Evolutionary conservation across 129 eudicot species (phyloP).

Genomic region (Flaveria bidentis): DNA sequence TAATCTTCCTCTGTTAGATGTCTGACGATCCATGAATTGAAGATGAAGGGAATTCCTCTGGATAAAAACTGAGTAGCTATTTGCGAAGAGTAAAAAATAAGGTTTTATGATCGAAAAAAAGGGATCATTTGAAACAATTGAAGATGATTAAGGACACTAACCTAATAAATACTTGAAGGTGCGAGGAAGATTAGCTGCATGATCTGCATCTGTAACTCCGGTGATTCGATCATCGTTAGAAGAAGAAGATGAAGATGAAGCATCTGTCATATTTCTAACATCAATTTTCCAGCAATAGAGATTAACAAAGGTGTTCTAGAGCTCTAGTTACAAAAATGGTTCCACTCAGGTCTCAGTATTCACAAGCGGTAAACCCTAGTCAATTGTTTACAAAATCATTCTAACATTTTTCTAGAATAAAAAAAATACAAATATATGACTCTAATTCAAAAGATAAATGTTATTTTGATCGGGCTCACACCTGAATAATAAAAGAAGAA

Average conservation of each 20-base stretch:
- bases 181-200: slow-evolving; percentile 70
- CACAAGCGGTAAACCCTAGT: background rate
- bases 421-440: too few relatives aligned
- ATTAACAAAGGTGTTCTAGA: too few relatives aligned
- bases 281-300: background rate
- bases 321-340: too few relatives aligned
- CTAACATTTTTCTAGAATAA: too few relatives aligned
- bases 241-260: slow-evolving; percentile 11
- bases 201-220: slow-evolving; percentile 37
- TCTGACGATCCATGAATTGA: slow-evolving; percentile 91
- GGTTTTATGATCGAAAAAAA: background rate
- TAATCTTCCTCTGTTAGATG: slow-evolving; percentile 79
- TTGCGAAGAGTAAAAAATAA: background rate
- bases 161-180: slow-evolving; percentile 93
- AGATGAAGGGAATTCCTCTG: slow-evolving; percentile 90
- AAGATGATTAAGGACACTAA: slow-evolving; percentile 21
- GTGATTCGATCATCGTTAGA: slow-evolving; percentile 9
- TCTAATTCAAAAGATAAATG: too few relatives aligned
- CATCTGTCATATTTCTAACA: slow-evolving; percentile 3
- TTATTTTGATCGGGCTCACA: too few relatives aligned
- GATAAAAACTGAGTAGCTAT: slow-evolving; percentile 96
- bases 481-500: too few relatives aligned
- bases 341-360: background rate
- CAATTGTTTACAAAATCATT: too few relatives aligned
- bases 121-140: background rate